Conservation (phyloP, 257 asterid species). For the Haberlea rhodopensis region DNA sequence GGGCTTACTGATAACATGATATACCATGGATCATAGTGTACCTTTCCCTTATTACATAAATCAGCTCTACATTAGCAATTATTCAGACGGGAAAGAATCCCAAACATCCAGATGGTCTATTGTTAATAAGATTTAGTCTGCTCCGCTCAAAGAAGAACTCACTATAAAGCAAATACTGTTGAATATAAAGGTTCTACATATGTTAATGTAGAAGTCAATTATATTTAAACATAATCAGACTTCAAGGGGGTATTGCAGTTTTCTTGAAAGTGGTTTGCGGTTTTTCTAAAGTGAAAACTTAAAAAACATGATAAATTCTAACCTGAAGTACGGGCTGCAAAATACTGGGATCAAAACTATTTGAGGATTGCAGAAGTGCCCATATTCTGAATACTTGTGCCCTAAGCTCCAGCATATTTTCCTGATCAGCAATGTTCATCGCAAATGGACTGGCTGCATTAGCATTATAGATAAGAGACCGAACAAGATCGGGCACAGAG, state of each 20-base stretch:
- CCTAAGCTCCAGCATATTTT: conserved; percentile 80
- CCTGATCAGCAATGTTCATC: conserved; percentile 59
- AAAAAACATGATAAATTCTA: conserved; percentile 19
- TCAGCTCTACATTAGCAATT: background rate
- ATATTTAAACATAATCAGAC: background rate
- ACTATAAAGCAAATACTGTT: too few relatives aligned
- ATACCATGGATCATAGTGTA: background rate
- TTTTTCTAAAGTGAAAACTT: background rate
- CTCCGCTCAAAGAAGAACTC: too few relatives aligned
- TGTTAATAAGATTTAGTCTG: too few relatives aligned
- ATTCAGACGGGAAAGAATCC: too few relatives aligned
- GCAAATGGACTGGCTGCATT: conserved; percentile 54
- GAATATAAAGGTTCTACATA: too few relatives aligned
- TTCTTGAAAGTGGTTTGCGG: too few relatives aligned
- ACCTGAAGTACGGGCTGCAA: conserved; percentile 92
- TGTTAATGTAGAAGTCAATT: too few relatives aligned
- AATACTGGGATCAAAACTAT: conserved; percentile 76
- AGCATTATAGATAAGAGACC: conserved; percentile 49
- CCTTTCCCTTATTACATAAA: background rate
- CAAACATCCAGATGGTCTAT: too few relatives aligned
- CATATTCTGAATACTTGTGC: conserved; percentile 89
- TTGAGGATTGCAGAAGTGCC: conserved; percentile 74
- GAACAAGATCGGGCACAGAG: conserved; percentile 50
- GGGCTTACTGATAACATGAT: background rate
- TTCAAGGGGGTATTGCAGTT: background rate